Evolutionary conservation across 768 basidiomycete genomes (phyloP).

Genomic region (Paxillus involutus): DNA sequence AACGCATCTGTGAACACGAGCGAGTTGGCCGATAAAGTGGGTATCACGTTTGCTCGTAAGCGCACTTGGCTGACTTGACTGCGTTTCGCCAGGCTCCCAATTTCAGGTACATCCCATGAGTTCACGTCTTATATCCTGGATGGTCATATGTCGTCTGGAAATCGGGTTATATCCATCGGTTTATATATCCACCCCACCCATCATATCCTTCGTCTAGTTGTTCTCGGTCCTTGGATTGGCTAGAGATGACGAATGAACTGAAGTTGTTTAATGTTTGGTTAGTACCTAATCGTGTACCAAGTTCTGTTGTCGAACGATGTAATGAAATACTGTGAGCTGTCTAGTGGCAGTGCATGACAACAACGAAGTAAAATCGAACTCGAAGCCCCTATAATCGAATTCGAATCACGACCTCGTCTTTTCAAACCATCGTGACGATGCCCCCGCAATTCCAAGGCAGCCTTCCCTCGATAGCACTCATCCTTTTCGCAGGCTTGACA

Average conservation of each 20-base stretch:
- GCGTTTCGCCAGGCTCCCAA: constrained; percentile 10
- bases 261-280: too few relatives aligned
- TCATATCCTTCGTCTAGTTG: too few relatives aligned
- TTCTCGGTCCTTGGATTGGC: too few relatives aligned
- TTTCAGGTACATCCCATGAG: constrained; percentile 23
- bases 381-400: neutral
- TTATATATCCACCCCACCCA: too few relatives aligned
- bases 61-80: neutral
- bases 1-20: constrained; percentile 56
- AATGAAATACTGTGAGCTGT: too few relatives aligned
- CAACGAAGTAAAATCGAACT: neutral
- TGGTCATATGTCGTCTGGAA: too few relatives aligned
- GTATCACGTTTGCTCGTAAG: neutral
- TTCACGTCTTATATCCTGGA: too few relatives aligned
- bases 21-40: constrained; percentile 67
- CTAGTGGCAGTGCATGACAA: neutral
- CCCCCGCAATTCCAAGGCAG: neutral
- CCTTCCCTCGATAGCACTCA: neutral
- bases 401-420: neutral
- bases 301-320: too few relatives aligned
- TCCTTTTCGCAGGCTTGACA: constrained; percentile 13
- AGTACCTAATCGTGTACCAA: too few relatives aligned
- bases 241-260: too few relatives aligned
- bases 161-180: too few relatives aligned
- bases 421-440: constrained; percentile 13